Evolutionary conservation across 1,284 basidiomycete species (phyloP), one percentile per base, ranked within the genome.

Genomic region (Termitomyces sp.): DNA sequence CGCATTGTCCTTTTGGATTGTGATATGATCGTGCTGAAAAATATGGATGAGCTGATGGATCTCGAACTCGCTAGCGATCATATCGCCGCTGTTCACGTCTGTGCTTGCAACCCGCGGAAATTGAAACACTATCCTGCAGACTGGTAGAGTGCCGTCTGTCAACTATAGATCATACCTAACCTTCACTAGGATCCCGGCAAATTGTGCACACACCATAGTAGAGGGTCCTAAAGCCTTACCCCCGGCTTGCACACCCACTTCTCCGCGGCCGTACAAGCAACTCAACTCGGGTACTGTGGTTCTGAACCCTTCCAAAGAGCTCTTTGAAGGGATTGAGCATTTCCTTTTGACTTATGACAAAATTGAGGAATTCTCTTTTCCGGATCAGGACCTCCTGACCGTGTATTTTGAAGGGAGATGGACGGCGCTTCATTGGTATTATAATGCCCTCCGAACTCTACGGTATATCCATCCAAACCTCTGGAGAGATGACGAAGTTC

Each of bases 11-110:
- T 97, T 43, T 74, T 97, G 47, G 95, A 97, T 66, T 83, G 85
- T 13, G 95, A 97, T 71, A 98, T 98, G 92, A 77, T 97, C 53
- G 78, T 97, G 19, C 73, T 80, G 65, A 78, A 74, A 43, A 91
- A 91, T 57, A 96, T 98, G 89, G 96, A 98, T 69, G 93, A 96
- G 57, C 75, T 98, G 46, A 85, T 97, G 73, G 77, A 84, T 19
- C 62, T 91, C 26, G 76, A 82, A 9, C 70, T 93, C 1, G 80
- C 79, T 5, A 61, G 65, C 19, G 87, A 83, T 60, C 81, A 84
- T 68, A 94, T 98, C 54, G 93, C 90, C 2, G 93, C 92, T 0
- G 79, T 75, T 0, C 94, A 95, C 59, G 94, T 84, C 7, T 98
- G 95, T 65, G 87, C 93, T 1, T 98, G 95, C 75, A 98, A 98